Conservation (phyloP, 2,329 filamentous ascomycete genomes). For the Epichloe coenophiala region DNA sequence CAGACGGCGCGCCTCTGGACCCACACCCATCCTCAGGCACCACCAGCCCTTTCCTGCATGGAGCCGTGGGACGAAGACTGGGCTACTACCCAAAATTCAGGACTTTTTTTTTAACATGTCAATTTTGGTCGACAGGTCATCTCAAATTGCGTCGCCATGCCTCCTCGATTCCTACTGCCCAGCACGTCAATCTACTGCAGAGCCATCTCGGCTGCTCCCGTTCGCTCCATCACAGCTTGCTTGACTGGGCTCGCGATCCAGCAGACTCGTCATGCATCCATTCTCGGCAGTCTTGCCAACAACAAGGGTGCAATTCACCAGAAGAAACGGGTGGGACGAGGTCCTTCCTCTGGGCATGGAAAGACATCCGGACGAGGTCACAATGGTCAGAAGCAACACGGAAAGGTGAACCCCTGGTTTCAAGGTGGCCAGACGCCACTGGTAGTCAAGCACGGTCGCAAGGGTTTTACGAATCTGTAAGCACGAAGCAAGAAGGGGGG, state of each 20-base stretch:
- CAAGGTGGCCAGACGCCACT: conserved; percentile 90
- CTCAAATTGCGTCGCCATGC: conserved; percentile 16
- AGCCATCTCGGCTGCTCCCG: conserved; percentile 7
- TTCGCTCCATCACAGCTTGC: conserved; percentile 28
- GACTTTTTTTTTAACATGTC: not conserved
- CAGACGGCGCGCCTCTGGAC: not conserved
- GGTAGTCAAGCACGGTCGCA: conserved; percentile 62
- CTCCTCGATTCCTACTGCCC: conserved; percentile 18
- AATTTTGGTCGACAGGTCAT: not conserved
- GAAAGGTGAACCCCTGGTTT: conserved; percentile 82
- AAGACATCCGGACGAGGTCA: conserved; percentile 92
- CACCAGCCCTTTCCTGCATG: not conserved
- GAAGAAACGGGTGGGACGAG: conserved; percentile 76
- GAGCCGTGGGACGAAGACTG: not conserved
- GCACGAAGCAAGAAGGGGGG: not conserved
- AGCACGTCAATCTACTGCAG: conserved; percentile 19
- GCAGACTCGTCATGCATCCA: conserved; percentile 60
- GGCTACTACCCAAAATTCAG: not conserved
- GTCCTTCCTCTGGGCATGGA: conserved; percentile 87
- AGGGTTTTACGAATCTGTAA: conserved; percentile 62
- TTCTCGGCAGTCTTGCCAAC: conserved; percentile 72
- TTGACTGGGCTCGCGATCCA: conserved; percentile 38
- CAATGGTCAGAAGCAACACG: conserved; percentile 91
- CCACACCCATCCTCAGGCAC: not conserved
- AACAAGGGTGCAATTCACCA: conserved; percentile 73